These are phyloP conservation scores for Trichophaea hybrida DNA, from an alignment of 2,329 filamentous ascomycete genomes.

Conservation along the genomic window DNA sequence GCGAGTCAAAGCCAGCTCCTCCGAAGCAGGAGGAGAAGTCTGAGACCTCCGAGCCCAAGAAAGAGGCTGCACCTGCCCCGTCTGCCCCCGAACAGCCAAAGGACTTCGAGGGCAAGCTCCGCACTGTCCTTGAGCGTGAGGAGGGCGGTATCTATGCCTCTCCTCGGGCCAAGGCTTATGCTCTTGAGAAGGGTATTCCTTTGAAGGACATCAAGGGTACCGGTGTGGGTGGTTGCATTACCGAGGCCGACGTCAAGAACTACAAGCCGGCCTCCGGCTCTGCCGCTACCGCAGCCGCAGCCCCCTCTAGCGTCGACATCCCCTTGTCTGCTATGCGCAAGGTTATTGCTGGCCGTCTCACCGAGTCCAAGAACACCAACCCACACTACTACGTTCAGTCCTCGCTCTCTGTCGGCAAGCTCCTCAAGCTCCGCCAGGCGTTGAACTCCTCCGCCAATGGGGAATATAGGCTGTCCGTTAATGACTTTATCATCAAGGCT, in stretches of 20 bases:
- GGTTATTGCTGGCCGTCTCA: conserved; percentile 83
- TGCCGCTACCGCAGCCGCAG: conserved; percentile 38
- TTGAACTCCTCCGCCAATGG: conserved; percentile 80
- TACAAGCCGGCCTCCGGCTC: conserved; percentile 36
- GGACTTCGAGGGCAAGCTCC: conserved; percentile 48
- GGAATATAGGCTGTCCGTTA: conserved; percentile 98
- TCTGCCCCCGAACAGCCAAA: conserved; percentile 36
- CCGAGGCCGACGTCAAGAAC: conserved; percentile 87
- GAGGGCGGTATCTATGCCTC: conserved; percentile 42
- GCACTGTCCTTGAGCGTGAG: conserved; percentile 72
- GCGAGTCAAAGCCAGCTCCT: conserved; percentile 52
- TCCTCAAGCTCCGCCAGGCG: conserved; percentile 86
- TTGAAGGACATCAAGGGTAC: conserved; percentile 71
- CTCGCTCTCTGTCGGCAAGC: conserved; percentile 81
- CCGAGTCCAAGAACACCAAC: conserved; percentile 80
- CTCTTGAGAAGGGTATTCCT: conserved; percentile 68
- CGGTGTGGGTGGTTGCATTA: conserved; percentile 73
- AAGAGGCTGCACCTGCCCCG: conserved; percentile 42
- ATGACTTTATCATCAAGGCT: conserved; percentile 98
- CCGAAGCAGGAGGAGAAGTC: conserved; percentile 51
- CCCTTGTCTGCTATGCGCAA: conserved; percentile 91
- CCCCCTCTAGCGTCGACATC: conserved; percentile 64
- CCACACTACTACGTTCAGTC: conserved; percentile 96
- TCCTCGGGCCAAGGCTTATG: conserved; percentile 63
- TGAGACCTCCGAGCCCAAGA: conserved; percentile 44